Base-by-base conservation (phyloP, 225 moss, liverwort and hornwort genomes). In the Pseudoscleropodium purum region DNA sequence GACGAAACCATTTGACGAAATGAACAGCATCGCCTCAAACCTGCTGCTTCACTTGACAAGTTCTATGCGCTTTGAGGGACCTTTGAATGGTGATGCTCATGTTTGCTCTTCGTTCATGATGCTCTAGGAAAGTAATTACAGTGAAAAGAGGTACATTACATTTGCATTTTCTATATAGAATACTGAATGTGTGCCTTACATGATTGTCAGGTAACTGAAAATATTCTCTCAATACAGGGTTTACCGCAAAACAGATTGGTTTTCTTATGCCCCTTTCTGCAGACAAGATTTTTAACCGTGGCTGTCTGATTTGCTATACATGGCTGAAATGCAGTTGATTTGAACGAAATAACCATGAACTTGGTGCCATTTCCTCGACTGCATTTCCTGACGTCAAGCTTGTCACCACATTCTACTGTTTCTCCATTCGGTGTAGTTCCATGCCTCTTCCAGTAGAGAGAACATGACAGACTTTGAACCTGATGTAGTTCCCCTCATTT, bases 321-420 rank as follows among this genome's bases (percentile, higher is more conserved):
- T 89, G 81, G 56, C 49, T 91, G 77, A 56, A 77, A 30, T 90
- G 90, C 91, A 99, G 98, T 97, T 88, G 98, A 99, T 92, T 80
- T 99, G 88, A 97, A 97, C 86, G 98, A 99, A 82, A 96, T 99
- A 78, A 97, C 96, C 56, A 96, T 94, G 90, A 99, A 99, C 87
- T 79, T 99, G 88, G 98, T 99, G 77, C 98, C 98, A 76, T 99
- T 93, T 88, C 98, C 98, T 83, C 93, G 94, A 57, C 94, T 97
- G n/a, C 98, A 99, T 90, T 99, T 93, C 87, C 90, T 99, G 31
- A 91, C 94, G 19, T 96, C 98, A 84, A 99, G 98, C 92, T 94
- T 97, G 90, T 94, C 96, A 68, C 96, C 97, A 23, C 90, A 89
- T 75, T 93, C 90, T 45, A 82, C 93, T 63, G 77, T 91, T 81